phyloP scores from a whole-genome alignment of 1,284 basidiomycete species.

The Singerocomus inundabilis region DNA sequence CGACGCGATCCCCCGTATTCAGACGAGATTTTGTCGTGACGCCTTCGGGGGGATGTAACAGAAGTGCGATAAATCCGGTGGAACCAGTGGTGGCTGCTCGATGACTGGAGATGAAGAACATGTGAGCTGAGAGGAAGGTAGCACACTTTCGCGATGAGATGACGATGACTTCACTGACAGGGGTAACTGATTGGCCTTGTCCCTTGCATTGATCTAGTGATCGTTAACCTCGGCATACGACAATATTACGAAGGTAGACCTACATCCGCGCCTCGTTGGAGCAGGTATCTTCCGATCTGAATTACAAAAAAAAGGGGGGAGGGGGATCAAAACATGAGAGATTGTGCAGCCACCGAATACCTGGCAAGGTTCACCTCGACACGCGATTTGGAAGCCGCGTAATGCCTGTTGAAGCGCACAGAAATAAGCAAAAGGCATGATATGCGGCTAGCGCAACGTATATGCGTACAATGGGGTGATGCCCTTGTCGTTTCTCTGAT shows the following conservation, averaged over 20 bases:
- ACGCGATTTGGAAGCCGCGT: slow-evolving; percentile 91
- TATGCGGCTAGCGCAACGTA: too few relatives aligned
- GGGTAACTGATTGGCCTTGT: slow-evolving; percentile 87
- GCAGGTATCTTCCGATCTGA: slow-evolving; percentile 84
- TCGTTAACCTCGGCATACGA: slow-evolving; percentile 18
- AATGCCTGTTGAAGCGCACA: slow-evolving; percentile 59
- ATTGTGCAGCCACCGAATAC: not conserved
- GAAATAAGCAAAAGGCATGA: slow-evolving; percentile 4
- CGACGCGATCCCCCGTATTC: slow-evolving; percentile 83
- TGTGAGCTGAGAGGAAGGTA: slow-evolving; percentile 4
- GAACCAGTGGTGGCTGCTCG: slow-evolving; percentile 94
- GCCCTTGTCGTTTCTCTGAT: slow-evolving; percentile 82
- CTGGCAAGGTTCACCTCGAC: slow-evolving; percentile 56
- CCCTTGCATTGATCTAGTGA: slow-evolving; percentile 82
- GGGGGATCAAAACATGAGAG: not conserved
- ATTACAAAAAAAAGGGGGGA: slow-evolving; percentile 7
- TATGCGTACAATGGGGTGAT: slow-evolving; percentile 75
- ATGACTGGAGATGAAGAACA: slow-evolving; percentile 51
- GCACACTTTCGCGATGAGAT: too few relatives aligned
- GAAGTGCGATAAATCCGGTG: slow-evolving; percentile 77
- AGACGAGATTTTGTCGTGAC: slow-evolving; percentile 72
- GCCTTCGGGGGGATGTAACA: slow-evolving; percentile 74
- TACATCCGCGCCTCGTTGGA: slow-evolving; percentile 86
- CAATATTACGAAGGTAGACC: slow-evolving; percentile 64
- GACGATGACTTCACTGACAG: slow-evolving; percentile 51